Percentiles rank a stretch among this genome's conserved stretches.
These are phyloP conservation scores for Hamamelis virginiana DNA, from an alignment of 164 flowering plant genomes.

Conservation along the genomic window DNA sequence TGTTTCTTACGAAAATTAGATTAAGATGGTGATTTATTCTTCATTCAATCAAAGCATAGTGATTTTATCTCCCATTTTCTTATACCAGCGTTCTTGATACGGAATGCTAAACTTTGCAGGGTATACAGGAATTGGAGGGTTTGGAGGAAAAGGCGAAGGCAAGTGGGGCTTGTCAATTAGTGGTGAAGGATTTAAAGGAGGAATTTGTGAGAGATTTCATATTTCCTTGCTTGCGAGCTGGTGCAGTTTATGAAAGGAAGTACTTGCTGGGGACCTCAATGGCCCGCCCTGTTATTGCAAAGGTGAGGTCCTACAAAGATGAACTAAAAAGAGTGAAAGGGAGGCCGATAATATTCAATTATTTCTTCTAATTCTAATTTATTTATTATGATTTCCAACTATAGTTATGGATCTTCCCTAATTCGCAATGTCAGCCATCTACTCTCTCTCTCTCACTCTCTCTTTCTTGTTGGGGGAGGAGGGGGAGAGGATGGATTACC, in stretches of 20 bases:
- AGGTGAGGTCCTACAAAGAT: constrained; percentile 39
- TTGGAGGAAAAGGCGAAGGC: constrained; percentile 81
- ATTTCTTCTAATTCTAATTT: no score
- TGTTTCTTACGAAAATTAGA: background rate
- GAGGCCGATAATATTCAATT: no score
- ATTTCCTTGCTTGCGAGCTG: constrained; percentile 94
- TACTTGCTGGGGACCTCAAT: constrained; percentile 97
- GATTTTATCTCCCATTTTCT: background rate
- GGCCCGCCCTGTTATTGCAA: constrained; percentile 99
- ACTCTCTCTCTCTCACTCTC: no score
- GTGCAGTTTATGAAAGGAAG: constrained; percentile 93
- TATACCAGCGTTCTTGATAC: background rate
- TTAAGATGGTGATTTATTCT: background rate
- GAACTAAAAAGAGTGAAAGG: no score
- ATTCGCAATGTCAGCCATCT: no score
- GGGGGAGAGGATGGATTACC: no score
- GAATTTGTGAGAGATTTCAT: constrained; percentile 88
- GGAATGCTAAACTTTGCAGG: constrained; percentile 38
- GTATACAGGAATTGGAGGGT: constrained; percentile 77
- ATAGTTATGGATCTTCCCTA: no score
- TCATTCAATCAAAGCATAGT: background rate
- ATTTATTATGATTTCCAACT: no score
- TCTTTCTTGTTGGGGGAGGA: no score
- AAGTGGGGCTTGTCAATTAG: constrained; percentile 92
- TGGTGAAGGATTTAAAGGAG: constrained; percentile 87